phyloP scores from a whole-genome alignment of 2,329 filamentous ascomycete species.

The Colletotrichum echinochloae region DNA sequence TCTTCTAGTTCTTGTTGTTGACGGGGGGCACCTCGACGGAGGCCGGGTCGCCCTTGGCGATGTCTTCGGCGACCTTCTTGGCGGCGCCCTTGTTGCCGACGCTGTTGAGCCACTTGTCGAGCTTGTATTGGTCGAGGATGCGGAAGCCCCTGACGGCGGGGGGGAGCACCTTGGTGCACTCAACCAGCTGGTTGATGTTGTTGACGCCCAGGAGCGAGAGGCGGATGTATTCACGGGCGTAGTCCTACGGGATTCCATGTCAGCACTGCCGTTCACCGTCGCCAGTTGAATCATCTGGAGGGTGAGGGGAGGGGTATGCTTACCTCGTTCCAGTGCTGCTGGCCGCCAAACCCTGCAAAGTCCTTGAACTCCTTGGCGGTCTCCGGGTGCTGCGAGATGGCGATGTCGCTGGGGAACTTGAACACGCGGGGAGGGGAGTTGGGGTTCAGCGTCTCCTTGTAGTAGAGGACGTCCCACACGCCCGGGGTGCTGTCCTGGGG shows the following conservation, averaged over 20 bases:
- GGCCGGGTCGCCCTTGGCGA: slow-evolving; percentile 33
- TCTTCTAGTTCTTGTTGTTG: slow-evolving; percentile 22
- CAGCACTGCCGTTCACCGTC: not conserved
- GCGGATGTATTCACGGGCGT: slow-evolving; percentile 65
- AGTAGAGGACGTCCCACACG: slow-evolving; percentile 66
- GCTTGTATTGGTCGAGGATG: slow-evolving; percentile 35
- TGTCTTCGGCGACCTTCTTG: slow-evolving; percentile 32
- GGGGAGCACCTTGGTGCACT: slow-evolving; percentile 66
- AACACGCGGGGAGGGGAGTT: slow-evolving; percentile 52
- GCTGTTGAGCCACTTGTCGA: slow-evolving; percentile 42
- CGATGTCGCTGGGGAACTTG: slow-evolving; percentile 57
- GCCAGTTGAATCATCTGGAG: not conserved
- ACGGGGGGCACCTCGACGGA: slow-evolving; percentile 31
- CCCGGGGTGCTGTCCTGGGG: slow-evolving; percentile 65
- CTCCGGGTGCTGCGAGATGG: slow-evolving; percentile 52
- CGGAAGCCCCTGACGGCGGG: slow-evolving; percentile 41
- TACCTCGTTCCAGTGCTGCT: slow-evolving; percentile 57
- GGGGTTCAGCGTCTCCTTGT: slow-evolving; percentile 52
- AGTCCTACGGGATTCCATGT: slow-evolving; percentile 52
- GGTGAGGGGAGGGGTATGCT: slow-evolving; percentile 39
- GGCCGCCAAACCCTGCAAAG: slow-evolving; percentile 51
- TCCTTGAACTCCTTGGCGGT: slow-evolving; percentile 53
- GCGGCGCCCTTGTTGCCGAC: slow-evolving; percentile 40
- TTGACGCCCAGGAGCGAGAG: slow-evolving; percentile 69
- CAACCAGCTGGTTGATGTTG: slow-evolving; percentile 66